Conservation (phyloP, 139 green algal genomes). For the Haematococcus sp. region DNA sequence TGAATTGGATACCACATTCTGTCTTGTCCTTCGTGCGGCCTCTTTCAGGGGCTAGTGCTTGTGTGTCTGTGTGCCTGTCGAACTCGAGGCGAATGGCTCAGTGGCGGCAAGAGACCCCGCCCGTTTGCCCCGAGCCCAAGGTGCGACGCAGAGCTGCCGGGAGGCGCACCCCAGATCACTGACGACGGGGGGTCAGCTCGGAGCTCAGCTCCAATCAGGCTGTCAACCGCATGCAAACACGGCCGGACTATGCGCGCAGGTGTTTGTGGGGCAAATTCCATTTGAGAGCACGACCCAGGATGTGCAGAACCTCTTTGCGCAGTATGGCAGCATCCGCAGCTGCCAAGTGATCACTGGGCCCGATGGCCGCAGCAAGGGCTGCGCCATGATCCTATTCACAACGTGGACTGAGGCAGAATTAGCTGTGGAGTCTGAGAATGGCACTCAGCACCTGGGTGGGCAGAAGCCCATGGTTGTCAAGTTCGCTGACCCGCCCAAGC, state of each 20-base stretch:
- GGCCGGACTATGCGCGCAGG: neutral
- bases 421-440: conserved; percentile 68
- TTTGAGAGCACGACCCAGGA: conserved; percentile 60
- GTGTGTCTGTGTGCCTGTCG: too few relatives aligned
- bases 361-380: conserved; percentile 71
- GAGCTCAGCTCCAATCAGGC: too few relatives aligned
- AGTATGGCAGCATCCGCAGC: conserved; percentile 71
- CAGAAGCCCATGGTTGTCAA: conserved; percentile 68
- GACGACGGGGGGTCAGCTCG: too few relatives aligned
- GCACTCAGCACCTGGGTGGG: conserved; percentile 45
- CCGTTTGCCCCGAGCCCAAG: conserved; percentile 52
- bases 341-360: conserved; percentile 61
- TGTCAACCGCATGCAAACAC: too few relatives aligned
- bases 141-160: conserved; percentile 7
- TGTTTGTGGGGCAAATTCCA: conserved; percentile 71
- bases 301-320: conserved; percentile 62
- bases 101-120: neutral
- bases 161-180: too few relatives aligned
- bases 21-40: too few relatives aligned
- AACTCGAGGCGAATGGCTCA: too few relatives aligned
- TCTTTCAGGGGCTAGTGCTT: too few relatives aligned
- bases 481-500: conserved; percentile 77
- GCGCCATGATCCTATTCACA: conserved; percentile 81
- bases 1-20: too few relatives aligned
- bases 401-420: conserved; percentile 65